Evolutionary conservation across 108 stramenopile species (phyloP), one percentile per base, ranked within the genome.

Genomic region (Poteriospumella lacustris): DNA sequence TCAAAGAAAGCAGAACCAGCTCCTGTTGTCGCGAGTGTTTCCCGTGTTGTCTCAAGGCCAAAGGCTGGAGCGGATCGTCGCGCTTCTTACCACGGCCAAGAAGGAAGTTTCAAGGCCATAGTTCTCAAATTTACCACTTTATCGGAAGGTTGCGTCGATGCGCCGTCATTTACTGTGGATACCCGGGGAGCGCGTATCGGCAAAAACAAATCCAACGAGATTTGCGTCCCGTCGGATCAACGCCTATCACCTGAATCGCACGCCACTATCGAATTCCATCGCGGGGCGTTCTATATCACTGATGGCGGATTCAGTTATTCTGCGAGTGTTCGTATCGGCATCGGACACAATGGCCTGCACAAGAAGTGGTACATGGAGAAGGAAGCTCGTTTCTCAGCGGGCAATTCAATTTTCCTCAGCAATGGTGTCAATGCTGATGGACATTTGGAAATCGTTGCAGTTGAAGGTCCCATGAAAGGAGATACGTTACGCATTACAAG

Each of bases 61-160:
- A n/a, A n/a, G n/a, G n/a, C n/a, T n/a, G 47, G 47, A 19, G 47
- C 47, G 9, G 47, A 19, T 15, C 33, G 36, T 12, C 29, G 31
- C 9, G 5, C 15, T 31, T 34, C 60, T 19, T 5, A 34, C 9
- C 15, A 64, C 24, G 70, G 70, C 36, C 31, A 41, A 31, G 47
- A 56, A 73, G 43, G 70, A 73, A 73, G 31, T 34, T 73, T 59
- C 44, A 59, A 36, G 58, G 58, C 80, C 76, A 38, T 85, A 1
- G 81, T 86, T 19, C 82, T 86, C 15, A 82, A 85, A n/a, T 86
- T 84, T 78, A 84, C 85, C 15, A 86, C 85, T 43, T 58, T 83
- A 0, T 80, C 82, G 12, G 82, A 83, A 28, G 84, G 76, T 39
- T 79, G 75, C 33, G 43, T 44, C 5, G 70, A 73, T 26, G 42